Base-by-base conservation (phyloP, 768 basidiomycete genomes). In the Russula ochroleuca region DNA sequence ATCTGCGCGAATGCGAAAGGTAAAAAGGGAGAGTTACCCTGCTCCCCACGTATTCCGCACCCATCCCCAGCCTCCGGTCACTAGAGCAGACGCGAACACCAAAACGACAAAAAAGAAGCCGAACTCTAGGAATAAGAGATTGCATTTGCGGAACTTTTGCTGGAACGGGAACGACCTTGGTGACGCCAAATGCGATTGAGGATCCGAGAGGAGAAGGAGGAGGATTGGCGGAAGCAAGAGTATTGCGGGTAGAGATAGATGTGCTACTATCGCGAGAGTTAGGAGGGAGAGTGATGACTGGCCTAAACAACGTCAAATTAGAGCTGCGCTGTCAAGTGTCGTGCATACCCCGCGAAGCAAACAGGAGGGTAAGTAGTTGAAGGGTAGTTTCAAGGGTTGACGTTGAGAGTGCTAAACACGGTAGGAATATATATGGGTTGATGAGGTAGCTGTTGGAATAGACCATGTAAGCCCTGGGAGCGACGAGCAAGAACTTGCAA, bases 381-480 rank as follows among this genome's bases (percentile, higher is more conserved):
- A 92, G 73, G 1, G 86, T 78, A 71, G 92, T 96, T 70, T 96
- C 92, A 17, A 98, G 77, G 2, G 85, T 82, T 0, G 92, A 88
- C 0, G 92, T 92, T 0, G 95, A 95, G 13, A 86, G 77, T 0
- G 93, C 90, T 8, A 96, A 77, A 35, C 85, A 86, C 0, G 94
- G 85, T 1, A 94, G 78, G 61, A 96, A 73, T 9, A 90, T 75
- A 73, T 97, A 97, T 3, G 97, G 97, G 69, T 98, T 97, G 55
- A 96, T 73, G 21, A 97, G 82, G 74, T 88, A 95, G 51, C 94
- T 97, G 69, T 62, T 55, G 35, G 47, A 47, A 57, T 21, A 31
- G 45, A 9, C 17, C 7, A 52, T 25, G 53, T 47, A 15, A 49
- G n/a, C 17, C 19, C 5, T 17, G 15, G 43, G 11, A 38, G 47